Evolutionary conservation across 2,329 filamentous ascomycete species (phyloP).

Genomic region (Huntiella omanensis): DNA sequence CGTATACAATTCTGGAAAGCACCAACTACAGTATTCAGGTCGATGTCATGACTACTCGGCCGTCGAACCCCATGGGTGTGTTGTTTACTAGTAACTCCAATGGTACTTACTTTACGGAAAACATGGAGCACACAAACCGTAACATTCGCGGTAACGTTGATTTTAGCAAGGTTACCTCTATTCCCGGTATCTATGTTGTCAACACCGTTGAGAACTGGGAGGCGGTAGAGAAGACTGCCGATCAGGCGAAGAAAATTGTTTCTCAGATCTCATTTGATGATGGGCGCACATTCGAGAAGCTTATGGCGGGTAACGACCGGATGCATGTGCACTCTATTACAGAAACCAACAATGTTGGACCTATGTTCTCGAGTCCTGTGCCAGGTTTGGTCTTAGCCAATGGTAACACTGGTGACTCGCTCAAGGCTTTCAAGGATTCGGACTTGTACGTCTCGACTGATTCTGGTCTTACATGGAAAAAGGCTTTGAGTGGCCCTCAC

Average conservation of each 20-base stretch:
- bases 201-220: conserved; percentile 79
- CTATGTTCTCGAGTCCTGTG: conserved; percentile 82
- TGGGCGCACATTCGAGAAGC: conserved; percentile 60
- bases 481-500: conserved; percentile 60
- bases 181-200: conserved; percentile 81
- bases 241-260: conserved; percentile 45
- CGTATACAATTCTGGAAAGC: conserved; percentile 86
- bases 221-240: conserved; percentile 39
- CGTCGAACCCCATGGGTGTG: conserved; percentile 57
- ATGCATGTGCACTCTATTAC: conserved; percentile 90
- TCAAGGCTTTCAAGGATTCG: conserved; percentile 53
- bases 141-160: conserved; percentile 61
- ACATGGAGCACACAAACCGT: conserved; percentile 82
- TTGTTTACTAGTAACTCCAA: conserved; percentile 95
- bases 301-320: conserved; percentile 47
- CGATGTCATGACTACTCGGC: conserved; percentile 59
- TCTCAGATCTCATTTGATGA: conserved; percentile 91
- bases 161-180: conserved; percentile 81
- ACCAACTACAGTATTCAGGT: conserved; percentile 97
- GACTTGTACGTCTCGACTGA: conserved; percentile 80
- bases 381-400: conserved; percentile 88
- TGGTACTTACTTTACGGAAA: conserved; percentile 86
- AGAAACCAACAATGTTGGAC: conserved; percentile 60
- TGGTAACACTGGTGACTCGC: conserved; percentile 64
- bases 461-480: conserved; percentile 69